Evolutionary conservation across 768 basidiomycete species (phyloP), one percentile per base, ranked within the genome.

Genomic region (Calocybe indica): DNA sequence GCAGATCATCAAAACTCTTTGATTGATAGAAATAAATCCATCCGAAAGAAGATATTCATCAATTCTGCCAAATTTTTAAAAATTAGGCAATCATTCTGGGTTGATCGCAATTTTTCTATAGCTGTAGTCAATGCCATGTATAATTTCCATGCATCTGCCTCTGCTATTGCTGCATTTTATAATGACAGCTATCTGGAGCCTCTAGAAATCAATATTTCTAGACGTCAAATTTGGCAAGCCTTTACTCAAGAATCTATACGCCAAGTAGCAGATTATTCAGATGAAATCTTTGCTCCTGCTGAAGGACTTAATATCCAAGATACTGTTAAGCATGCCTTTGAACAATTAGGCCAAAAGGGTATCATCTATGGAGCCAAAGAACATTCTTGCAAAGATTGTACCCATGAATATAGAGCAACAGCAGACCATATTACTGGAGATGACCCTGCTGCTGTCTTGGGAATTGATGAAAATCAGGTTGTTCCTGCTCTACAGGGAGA

Each of bases 1-100:
- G 53, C 55, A 40, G 53, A 59, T 49, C 55, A 59, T 57, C 55
- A 59, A 38, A 13, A 37, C 14, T 30, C 49, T 14, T 37, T 10
- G 32, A 35, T 36, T 12, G 6, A 28, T 39, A 34, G 33, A 29
- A 34, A 40, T 22, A 10, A 31, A 46, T 30, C 28, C 2, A 37
- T 40, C 30, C 40, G 36, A 10, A 43, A 7, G 14, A 52, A 34
- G 30, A 34, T 33, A 44, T 50, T 37, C 15, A 22, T 42, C 13
- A 42, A 42, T 14, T 10, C 37, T 42, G 47, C 53, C 39, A 51
- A 41, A 13, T 54, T 36, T 38, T 35, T 55, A 9, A 52, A 55
- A 46, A 37, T 55, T 40, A 48, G 54, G 9, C 38, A 37, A 42
- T 29, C 13, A 29, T 9, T 52, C 10, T 55, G 54, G 52, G 50